Base-by-base conservation (phyloP, 2,329 filamentous ascomycete genomes). In the Cladorrhinum sp. region DNA sequence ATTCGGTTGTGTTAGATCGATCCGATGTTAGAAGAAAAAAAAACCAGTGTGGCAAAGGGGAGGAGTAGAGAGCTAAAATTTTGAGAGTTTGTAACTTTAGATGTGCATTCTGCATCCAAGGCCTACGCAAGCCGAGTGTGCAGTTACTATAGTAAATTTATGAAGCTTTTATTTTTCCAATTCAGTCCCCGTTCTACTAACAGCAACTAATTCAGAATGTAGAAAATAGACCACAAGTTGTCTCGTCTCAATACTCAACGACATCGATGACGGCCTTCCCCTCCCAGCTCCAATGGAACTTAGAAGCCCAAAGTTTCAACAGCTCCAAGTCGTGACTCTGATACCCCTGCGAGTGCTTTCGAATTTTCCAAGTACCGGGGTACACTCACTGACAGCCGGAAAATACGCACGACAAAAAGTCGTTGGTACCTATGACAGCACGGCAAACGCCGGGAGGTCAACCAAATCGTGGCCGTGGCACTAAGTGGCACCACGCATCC, bases 401-500 rank as follows among this genome's bases (percentile, higher is more conserved):
- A 52, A 58, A 23, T 22, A 1, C 16, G 29, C 36, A 32, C 56
- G 24, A 23, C 9, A 18, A 27, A 24, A 58, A 58, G 61, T 58
- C 25, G n/a, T 49, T 16, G 22, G 36, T 58, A 63, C 53, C 20
- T 23, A 50, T 54, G 29, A 38, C 24, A 29, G 50, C 41, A 20
- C 24, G 48, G 50, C 36, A 55, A 55, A 58, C 10, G 51, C 25
- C 24, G 12, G 38, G 12, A 36, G 45, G 23, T 13, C 49, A 1
- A 7, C 36, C 25, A n/a, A 36, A 53, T 24, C 51, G 57, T 50
- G 57, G 57, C 36, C 36, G 54, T 60, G 57, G 57, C 57, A 36
- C 38, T 18, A 27, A 18, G 52, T 53, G 45, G 38, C 25, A 24
- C 53, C 16, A 59, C 36, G 36, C 16, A 10, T 8, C 50, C 24